Base-by-base conservation (phyloP, 2,329 filamentous ascomycete species). In the Pseudogymnoascus sp. region DNA sequence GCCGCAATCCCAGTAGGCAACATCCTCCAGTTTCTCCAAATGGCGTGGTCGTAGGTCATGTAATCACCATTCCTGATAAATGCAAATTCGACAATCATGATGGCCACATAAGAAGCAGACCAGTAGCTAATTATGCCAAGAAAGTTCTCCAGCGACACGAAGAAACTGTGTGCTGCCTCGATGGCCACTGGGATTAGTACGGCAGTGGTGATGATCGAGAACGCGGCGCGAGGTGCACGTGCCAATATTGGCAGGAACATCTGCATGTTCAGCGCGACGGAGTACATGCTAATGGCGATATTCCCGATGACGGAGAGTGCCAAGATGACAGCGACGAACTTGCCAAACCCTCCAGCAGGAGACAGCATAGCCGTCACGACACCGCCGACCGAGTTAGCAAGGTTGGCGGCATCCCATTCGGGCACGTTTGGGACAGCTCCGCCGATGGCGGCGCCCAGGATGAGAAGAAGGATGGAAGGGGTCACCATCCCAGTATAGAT, bases 241-340 rank as follows among this genome's bases (percentile, higher is more conserved):
- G 80, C 75, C 30, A 86, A 77, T 63, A 77, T 78, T 0, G 85
- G 84, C 4, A 84, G 71, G 18, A 87, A 72, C 65, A 85, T 83
- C 72, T 87, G 84, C 71, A 86, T 83, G 75, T 86, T 86, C 65
- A 87, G 77, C 3, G 83, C 83, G 65, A 86, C 79, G 67, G 81
- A 80, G 74, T 87, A 87, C 72, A 83, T 80, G 14, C 81, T 84
- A 14, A 79, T 81, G 1, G 81, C 76, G 9, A 85, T 75, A 70
- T 86, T 86, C 25, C 83, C 84, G 9, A 87, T 72, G 47, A 86
- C 70, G 1, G 79, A 81, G 39, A 85, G 75, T 5, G 81, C 77
- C 16, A 86, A 77, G 6, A 86, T 69, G 2, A 86, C 83, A 1
- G 83, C 79, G 16, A 86, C 73, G 65, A 87, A 86, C 64, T 82